A percentile compares a stretch with the other conserved stretches of the same genome.
Conservation (phyloP, 805 yeast genomes). For the Naumovozyma castellii region DNA sequence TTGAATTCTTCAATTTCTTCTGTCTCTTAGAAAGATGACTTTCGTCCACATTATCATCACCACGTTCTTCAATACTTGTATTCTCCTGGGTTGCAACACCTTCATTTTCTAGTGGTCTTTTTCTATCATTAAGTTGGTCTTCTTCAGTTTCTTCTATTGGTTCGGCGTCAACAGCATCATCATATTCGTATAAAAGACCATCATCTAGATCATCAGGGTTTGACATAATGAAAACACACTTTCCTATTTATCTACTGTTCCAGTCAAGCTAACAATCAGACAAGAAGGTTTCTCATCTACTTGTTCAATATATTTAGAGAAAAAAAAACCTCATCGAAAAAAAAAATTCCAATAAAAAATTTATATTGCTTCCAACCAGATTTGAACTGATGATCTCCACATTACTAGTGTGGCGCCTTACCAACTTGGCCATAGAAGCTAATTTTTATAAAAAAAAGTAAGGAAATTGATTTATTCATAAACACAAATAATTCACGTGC, state of each 20-base stretch:
- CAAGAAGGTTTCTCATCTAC: too few relatives aligned
- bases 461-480: too few relatives aligned
- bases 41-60: conserved; percentile 7
- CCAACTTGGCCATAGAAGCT: conserved; percentile 55
- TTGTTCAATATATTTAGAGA: too few relatives aligned
- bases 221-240: too few relatives aligned
- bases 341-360: too few relatives aligned
- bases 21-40: conserved; percentile 24
- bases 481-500: too few relatives aligned
- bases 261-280: too few relatives aligned
- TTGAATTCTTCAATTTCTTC: conserved; percentile 28
- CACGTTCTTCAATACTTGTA: conserved; percentile 7
- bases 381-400: conserved; percentile 73
- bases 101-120: conserved; percentile 14
- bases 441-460: too few relatives aligned
- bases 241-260: too few relatives aligned
- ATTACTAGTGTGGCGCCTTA: conserved; percentile 82
- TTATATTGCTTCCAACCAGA: conserved; percentile 60
- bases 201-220: conserved; percentile 71
- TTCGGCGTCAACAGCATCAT: too few relatives aligned
- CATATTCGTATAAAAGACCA: conserved; percentile 53
- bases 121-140: conserved; percentile 26
- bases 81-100: conserved; percentile 7
- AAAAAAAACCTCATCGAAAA: too few relatives aligned
- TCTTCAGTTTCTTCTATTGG: conserved; percentile 30